These are phyloP conservation scores for Beta lomatogona DNA, from an alignment of 179 eudicot genomes.

Conservation along the genomic window DNA sequence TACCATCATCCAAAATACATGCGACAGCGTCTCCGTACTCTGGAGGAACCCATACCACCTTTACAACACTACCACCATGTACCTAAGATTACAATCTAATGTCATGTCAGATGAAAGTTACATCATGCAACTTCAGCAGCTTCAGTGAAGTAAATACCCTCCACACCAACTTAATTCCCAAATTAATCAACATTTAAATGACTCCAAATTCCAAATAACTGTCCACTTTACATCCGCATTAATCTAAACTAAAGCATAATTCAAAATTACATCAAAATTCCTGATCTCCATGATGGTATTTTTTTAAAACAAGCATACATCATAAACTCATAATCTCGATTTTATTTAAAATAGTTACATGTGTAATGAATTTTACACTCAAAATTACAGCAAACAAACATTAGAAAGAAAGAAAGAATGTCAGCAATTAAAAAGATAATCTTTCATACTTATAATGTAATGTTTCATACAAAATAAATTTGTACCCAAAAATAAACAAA, in stretches of 20 bases:
- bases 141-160: neutral
- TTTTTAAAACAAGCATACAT: neutral
- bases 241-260: neutral
- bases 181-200: neutral
- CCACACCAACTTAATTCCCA: neutral
- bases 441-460: neutral
- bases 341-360: no score
- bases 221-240: neutral
- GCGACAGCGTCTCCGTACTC: slow-evolving; percentile 93
- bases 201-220: neutral
- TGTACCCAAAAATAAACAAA: neutral
- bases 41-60: slow-evolving; percentile 89
- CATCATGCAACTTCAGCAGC: neutral
- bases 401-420: neutral
- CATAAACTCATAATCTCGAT: no score
- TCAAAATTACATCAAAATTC: neutral
- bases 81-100: slow-evolving; percentile 44
- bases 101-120: slow-evolving; percentile 9
- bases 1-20: slow-evolving; percentile 69
- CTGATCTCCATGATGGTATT: no score
- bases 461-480: neutral
- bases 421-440: neutral
- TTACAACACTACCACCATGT: slow-evolving; percentile 54
- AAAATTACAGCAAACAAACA: neutral
- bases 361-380: neutral